Conservation (phyloP, 768 basidiomycete genomes). For the Termitomyces sp. region DNA sequence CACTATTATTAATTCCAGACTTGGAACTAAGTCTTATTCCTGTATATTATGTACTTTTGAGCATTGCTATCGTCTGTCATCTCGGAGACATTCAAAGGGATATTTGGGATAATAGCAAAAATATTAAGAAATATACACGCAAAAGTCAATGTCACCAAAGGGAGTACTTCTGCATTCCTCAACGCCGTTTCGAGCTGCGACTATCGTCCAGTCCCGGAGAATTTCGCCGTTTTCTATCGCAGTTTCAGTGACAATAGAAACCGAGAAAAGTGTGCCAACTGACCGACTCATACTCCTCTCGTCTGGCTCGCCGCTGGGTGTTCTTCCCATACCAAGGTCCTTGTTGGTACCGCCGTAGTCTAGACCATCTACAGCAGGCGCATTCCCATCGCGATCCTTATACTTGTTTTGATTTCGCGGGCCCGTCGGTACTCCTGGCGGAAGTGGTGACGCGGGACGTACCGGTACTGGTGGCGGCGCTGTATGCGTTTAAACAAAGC, state of each 20-base stretch:
- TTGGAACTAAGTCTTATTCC: conserved; percentile 3
- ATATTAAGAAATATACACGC: conserved; percentile 4
- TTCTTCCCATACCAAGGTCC: conserved; percentile 35
- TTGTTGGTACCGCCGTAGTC: conserved; percentile 70
- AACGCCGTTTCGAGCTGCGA: conserved; percentile 68
- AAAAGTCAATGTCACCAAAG: background rate
- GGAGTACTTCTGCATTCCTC: conserved; percentile 16
- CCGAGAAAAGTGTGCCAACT: conserved; percentile 13
- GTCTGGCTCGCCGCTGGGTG: conserved; percentile 63
- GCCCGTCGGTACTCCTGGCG: conserved; percentile 83
- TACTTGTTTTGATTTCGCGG: conserved; percentile 87
- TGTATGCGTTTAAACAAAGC: background rate
- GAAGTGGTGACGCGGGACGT: conserved; percentile 78
- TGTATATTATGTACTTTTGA: conserved; percentile 10
- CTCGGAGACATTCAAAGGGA: background rate
- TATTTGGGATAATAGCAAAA: background rate
- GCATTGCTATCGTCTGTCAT: background rate
- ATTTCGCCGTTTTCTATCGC: conserved; percentile 60
- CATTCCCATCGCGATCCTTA: conserved; percentile 83
- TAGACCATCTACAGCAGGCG: conserved; percentile 82
- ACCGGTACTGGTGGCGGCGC: conserved; percentile 46
- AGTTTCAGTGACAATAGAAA: background rate
- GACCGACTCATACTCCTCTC: conserved; percentile 58
- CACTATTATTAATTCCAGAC: background rate
- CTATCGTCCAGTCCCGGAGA: conserved; percentile 68